Base-by-base conservation (phyloP, 164 flowering plant species). In the Chimonanthus praecox region DNA sequence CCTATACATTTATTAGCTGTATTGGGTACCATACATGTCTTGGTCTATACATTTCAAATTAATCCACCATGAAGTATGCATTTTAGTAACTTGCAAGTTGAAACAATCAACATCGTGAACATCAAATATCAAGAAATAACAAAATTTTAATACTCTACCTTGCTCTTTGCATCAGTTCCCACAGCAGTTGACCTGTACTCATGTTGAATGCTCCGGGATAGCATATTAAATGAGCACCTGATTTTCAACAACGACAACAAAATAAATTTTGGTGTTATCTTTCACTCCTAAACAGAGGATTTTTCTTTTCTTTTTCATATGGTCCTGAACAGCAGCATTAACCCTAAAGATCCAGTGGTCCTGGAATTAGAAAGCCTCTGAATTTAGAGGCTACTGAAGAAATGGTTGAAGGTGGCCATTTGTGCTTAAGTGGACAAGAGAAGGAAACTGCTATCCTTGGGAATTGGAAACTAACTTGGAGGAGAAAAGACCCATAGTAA, bases 181-280 rank as follows among this genome's bases (percentile, higher is more conserved):
- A 86, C 2, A 75, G 77, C 75, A 79, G 67, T 61, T 73, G 72
- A 61, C 88, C 87, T 61, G 85, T 84, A 58, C 76, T 80, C 72
- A 77, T 77, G 80, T 84, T 86, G 69, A 84, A 84, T 45, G 88
- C 87, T n/a, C 85, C 85, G 64, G 84, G 88, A 77, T 84, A 84
- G 71, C 84, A 84, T 49, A 84, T 71, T 33, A 84, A 18, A 47
- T 81, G 80, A 75, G 83, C 84, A 77, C 85, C 89, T 84, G 71
- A 6, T 7, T 13, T 74, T 49, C 48, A 69, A 69, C 18, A 15
- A 68, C 47, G 15, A 33, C 0, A 47, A 65, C 15, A 11, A 54
- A 3, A 54, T 54, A 54, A 54, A 54, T 54, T 54, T 54, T 16
- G 0, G 13, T 10, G 58, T 9, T 16, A 54, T 51, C 15, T 10